Evolutionary conservation across 371 early-diverging fungal genomes (phyloP), one percentile per base, ranked within the genome.

Genomic region (Nematocida sp.): DNA sequence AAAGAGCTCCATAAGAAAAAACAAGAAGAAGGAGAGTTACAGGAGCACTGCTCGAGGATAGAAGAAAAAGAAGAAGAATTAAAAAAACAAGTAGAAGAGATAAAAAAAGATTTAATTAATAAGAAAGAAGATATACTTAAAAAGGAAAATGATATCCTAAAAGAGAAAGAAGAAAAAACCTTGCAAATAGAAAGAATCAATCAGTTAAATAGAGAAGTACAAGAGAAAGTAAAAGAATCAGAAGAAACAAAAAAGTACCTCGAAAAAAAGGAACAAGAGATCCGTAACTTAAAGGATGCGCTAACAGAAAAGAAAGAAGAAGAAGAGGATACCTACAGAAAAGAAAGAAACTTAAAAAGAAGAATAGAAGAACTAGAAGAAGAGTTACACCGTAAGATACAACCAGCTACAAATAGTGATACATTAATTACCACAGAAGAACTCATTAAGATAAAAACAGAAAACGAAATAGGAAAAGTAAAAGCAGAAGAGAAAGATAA

Each of bases 381-480:
- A 39, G 26, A 60, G 45, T n/a, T 57, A 25, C 32, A 40, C 38
- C 28, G 28, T 40, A 30, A 35, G 13, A 36, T 45, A 40, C 45
- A 55, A n/a, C n/a, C n/a, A n/a, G n/a, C n/a, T n/a, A n/a, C n/a
- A n/a, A 13, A 13, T 45, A 45, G 23, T 13, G 30, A 28, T 26
- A 47, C 55, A 25, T 11, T 49, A 16, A 23, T 38, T 26, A 61
- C 25, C 28, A 71, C 13, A 13, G 75, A 59, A 53, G 75, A 71
- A 36, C 26, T 50, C 7, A 50, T 26, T 9, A 4, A 30, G 38
- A 36, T 61, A 33, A 71, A 51, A 33, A 71, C 59, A 26, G 75
- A 71, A 47, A 71, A 59, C 30, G 75, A 71, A 45, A 71, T 71
- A 49, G 59, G 75, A 1, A 71, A 71, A 32, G 75, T 60, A 20